Evolutionary conservation across 768 basidiomycete genomes (phyloP).

Genomic region (Serendipita sp.): DNA sequence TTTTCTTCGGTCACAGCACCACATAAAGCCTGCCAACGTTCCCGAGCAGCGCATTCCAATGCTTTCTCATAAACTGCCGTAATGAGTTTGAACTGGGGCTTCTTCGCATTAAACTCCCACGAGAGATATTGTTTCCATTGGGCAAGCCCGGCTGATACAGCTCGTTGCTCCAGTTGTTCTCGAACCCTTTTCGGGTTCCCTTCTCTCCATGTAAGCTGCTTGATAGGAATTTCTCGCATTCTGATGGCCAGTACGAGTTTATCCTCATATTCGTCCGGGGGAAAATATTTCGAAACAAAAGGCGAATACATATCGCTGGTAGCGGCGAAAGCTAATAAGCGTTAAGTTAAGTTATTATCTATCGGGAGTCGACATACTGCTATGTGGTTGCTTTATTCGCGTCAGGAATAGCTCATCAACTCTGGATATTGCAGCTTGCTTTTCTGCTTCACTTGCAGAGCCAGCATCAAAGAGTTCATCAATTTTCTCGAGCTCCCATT

Average conservation of each 20-base stretch:
- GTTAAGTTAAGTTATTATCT: background rate
- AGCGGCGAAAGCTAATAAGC: constrained; percentile 49
- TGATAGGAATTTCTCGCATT: constrained; percentile 41
- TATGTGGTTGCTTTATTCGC: constrained; percentile 62
- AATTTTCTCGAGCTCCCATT: constrained; percentile 59
- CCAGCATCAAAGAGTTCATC: constrained; percentile 28
- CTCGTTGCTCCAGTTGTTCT: background rate
- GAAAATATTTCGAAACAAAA: constrained; percentile 68
- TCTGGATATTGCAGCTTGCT: constrained; percentile 25
- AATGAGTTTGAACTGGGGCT: background rate
- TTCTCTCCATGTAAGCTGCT: constrained; percentile 50
- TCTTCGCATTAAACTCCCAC: constrained; percentile 4
- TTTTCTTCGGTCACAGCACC: no score
- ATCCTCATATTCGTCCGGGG: constrained; percentile 59
- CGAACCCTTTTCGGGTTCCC: constrained; percentile 33
- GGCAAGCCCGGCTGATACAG: background rate
- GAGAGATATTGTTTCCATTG: constrained; percentile 19
- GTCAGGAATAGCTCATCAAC: constrained; percentile 44
- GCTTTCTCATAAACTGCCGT: background rate
- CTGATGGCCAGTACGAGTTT: constrained; percentile 67
- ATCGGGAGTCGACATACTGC: constrained; percentile 30
- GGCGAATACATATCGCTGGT: constrained; percentile 77
- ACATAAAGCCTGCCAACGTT: background rate
- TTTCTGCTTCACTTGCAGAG: background rate
- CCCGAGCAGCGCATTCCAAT: constrained; percentile 14